Conservation (phyloP, 768 basidiomycete genomes). For the Amanita inopinata region DNA sequence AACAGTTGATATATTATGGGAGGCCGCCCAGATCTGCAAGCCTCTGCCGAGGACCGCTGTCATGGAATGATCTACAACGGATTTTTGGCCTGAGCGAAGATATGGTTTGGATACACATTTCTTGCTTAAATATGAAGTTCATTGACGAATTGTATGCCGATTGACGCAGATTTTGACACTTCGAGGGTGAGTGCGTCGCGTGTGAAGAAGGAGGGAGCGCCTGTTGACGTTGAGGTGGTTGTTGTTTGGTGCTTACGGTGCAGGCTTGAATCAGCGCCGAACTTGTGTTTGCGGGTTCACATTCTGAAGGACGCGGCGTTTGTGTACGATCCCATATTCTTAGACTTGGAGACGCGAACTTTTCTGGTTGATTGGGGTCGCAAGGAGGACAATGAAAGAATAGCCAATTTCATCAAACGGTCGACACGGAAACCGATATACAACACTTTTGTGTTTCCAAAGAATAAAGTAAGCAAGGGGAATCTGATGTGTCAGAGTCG, state of each 20-base stretch:
- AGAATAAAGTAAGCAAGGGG: slow-evolving; percentile 28
- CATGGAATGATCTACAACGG: slow-evolving; percentile 13
- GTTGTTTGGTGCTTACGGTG: too few relatives aligned
- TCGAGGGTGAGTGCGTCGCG: slow-evolving; percentile 15
- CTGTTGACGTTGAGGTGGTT: too few relatives aligned
- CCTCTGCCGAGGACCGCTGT: slow-evolving; percentile 13
- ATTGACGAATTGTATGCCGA: too few relatives aligned
- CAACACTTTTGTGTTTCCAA: slow-evolving; percentile 43
- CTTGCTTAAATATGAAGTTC: too few relatives aligned
- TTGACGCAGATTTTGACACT: slow-evolving; percentile 16
- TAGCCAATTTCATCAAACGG: slow-evolving; percentile 24
- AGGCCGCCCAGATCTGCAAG: slow-evolving; percentile 1
- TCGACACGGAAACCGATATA: slow-evolving; percentile 19
- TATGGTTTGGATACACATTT: slow-evolving; percentile 22
- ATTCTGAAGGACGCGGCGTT: slow-evolving; percentile 33
- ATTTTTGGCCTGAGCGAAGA: slow-evolving; percentile 28
- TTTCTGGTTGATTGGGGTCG: slow-evolving; percentile 48
- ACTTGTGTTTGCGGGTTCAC: slow-evolving; percentile 34
- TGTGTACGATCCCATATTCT: slow-evolving; percentile 43
- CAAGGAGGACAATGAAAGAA: slow-evolving; percentile 20
- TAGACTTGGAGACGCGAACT: slow-evolving; percentile 34
- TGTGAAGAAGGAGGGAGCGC: neutral
- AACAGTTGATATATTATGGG: neutral
- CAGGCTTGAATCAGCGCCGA: slow-evolving; percentile 26
- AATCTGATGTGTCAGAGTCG: slow-evolving; percentile 4